These are phyloP conservation scores for Hygrocybe coccinea DNA, from an alignment of 768 basidiomycete species.

Conservation along the genomic window DNA sequence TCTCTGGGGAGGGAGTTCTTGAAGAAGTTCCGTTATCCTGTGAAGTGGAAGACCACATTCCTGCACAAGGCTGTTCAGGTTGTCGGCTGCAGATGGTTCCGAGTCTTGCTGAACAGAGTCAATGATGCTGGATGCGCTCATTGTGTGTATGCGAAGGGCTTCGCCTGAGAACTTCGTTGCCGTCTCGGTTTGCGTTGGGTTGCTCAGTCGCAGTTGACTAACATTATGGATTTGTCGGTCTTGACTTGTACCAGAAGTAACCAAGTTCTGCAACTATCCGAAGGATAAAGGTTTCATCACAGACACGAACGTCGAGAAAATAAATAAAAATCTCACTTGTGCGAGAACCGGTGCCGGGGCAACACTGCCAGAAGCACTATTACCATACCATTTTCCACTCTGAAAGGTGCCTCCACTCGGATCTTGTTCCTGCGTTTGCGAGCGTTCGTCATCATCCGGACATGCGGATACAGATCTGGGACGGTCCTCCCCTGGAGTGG, in stretches of 20 bases:
- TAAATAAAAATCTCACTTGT: conserved; percentile 45
- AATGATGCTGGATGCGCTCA: conserved; percentile 23
- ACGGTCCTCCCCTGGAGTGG: conserved; percentile 28
- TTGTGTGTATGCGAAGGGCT: background rate
- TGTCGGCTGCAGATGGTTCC: conserved; percentile 67
- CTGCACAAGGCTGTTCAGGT: conserved; percentile 77
- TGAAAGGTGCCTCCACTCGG: conserved; percentile 72
- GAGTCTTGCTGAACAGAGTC: conserved; percentile 42
- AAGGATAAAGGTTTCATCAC: background rate
- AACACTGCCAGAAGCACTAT: conserved; percentile 77
- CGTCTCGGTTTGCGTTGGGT: background rate
- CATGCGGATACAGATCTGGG: conserved; percentile 47
- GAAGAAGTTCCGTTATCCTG: conserved; percentile 82
- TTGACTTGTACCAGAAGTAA: conserved; percentile 25
- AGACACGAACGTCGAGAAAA: background rate
- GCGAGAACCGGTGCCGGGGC: conserved; percentile 75
- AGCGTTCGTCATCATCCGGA: conserved; percentile 60
- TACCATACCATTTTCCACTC: conserved; percentile 83
- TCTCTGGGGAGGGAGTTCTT: conserved; percentile 77
- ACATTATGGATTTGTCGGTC: conserved; percentile 9
- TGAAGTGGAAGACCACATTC: conserved; percentile 91
- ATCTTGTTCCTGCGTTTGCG: conserved; percentile 75
- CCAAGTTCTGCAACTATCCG: conserved; percentile 49
- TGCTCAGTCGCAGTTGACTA: conserved; percentile 7
- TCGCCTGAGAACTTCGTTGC: background rate